A percentile compares a stretch with the other conserved stretches of the same genome.
phyloP scores from a whole-genome alignment of 345 rosid species.

The Leavenworthia alabamica region DNA sequence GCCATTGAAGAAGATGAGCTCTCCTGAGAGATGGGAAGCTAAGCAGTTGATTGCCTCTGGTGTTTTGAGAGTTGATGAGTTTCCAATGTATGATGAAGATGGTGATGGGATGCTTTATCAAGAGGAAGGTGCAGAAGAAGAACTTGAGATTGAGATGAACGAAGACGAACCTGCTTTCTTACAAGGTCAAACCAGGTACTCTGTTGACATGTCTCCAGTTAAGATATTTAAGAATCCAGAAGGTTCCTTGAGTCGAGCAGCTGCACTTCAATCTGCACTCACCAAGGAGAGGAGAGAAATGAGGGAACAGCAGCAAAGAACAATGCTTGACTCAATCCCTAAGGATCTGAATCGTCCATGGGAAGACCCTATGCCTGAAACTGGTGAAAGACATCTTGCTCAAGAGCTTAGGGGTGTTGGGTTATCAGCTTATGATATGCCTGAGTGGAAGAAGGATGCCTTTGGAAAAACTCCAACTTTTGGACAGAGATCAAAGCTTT shows the following conservation, averaged over 20 bases:
- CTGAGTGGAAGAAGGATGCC: conserved; percentile 95
- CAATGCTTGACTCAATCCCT: conserved; percentile 87
- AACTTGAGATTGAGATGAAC: conserved; percentile 88
- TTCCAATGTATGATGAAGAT: conserved; percentile 80
- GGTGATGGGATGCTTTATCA: conserved; percentile 72
- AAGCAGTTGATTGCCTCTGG: conserved; percentile 91
- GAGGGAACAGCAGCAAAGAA: conserved; percentile 75
- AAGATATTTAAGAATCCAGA: conserved; percentile 91
- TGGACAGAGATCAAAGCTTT: conserved; percentile 81
- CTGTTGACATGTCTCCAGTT: conserved; percentile 79
- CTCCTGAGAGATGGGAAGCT: conserved; percentile 85
- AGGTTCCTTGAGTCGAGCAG: conserved; percentile 88
- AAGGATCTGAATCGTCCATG: conserved; percentile 98
- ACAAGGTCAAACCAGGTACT: conserved; percentile 65
- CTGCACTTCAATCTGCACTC: conserved; percentile 89
- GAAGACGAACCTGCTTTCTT: conserved; percentile 86
- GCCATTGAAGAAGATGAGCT: conserved; percentile 81
- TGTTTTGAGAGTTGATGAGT: conserved; percentile 48
- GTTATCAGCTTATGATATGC: conserved; percentile 79
- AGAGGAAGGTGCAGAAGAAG: conserved; percentile 85
- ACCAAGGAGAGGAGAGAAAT: conserved; percentile 81
- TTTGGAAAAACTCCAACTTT: conserved; percentile 68
- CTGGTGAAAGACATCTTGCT: conserved; percentile 85
- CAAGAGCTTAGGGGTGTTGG: conserved; percentile 93
- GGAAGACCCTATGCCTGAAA: conserved; percentile 96